Evolutionary conservation across 2,329 filamentous ascomycete genomes (phyloP), one percentile per base, ranked within the genome.

Genomic region (Exophiala sideris): DNA sequence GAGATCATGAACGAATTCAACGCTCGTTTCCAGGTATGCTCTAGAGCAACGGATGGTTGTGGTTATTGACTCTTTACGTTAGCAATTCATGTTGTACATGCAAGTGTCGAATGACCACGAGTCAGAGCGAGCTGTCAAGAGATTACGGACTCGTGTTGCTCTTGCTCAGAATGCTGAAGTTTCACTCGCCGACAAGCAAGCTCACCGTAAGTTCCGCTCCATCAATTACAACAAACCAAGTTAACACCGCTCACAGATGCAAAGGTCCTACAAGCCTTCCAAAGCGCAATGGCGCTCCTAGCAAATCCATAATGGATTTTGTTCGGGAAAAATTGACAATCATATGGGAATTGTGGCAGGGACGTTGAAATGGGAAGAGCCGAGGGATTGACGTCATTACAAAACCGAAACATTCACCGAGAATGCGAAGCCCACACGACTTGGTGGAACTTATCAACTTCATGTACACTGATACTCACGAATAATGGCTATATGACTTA

Each of bases 1-100:
- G 75, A 81, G 29, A 75, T 92, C 41, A 73, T 87, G 49, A 76
- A 82, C 16, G 85, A 91, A 58, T 89, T 87, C 59, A 77, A 84
- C 12, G 71, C 76, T 39, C 74, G 91, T n/a, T 79, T 87, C 58
- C 80, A 84, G 70, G 86, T 85, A 71, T 52, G 50, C 46, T 14
- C 11, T 14, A 29, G 18, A 2, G 38, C 11, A 33, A 6, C 20
- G 35, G 32, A 12, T 21, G 8, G 59, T 56, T 11, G 12, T 21
- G 8, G 59, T 56, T 11, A 63, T 50, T 50, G 21, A 56, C 49
- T 48, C 12, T 44, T 8, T 41, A 38, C 11, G 21, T 29, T 60
- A 95, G 89, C 88, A 87, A 67, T 95, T 95, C 69, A 79, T 80
- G 54, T 74, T 85, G 34, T 96, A 91, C 91, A 87, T 88, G 20